Percentiles rank a stretch among this genome's conserved stretches.
Conservation (phyloP, 345 rosid species). For the Anacardium occidentale region DNA sequence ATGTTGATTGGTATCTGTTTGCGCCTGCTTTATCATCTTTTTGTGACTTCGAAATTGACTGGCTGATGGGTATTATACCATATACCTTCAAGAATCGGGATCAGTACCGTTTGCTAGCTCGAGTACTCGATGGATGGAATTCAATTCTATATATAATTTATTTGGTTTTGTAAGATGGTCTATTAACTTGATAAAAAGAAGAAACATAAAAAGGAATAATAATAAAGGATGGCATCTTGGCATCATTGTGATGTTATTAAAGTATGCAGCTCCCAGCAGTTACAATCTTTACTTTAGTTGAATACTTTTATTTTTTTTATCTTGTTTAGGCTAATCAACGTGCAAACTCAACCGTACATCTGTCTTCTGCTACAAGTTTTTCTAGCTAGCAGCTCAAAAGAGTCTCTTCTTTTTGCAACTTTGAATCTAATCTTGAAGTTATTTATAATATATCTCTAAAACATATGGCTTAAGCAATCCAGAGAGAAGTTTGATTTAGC, state of each 20-base stretch:
- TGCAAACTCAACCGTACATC: constrained; percentile 1
- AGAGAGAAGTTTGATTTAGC: constrained; percentile 2
- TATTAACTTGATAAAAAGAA: constrained; percentile 12
- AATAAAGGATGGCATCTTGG: constrained; percentile 40
- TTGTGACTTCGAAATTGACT: constrained; percentile 28
- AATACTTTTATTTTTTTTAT: neutral
- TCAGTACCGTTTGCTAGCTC: constrained; percentile 4
- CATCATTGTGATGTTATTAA: constrained; percentile 38
- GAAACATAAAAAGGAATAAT: constrained; percentile 28
- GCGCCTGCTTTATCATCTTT: constrained; percentile 6
- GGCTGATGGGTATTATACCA: constrained; percentile 34
- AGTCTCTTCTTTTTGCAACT: constrained; percentile 30
- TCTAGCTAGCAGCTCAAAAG: constrained; percentile 18
- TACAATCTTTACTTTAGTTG: constrained; percentile 16
- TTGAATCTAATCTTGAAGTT: constrained; percentile 37
- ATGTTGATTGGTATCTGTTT: too few species aligned
- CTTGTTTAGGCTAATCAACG: constrained; percentile 45
- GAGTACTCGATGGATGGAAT: constrained; percentile 23
- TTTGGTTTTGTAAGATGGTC: neutral
- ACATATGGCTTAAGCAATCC: constrained; percentile 18
- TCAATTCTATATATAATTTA: constrained; percentile 12
- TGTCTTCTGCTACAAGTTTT: constrained; percentile 38
- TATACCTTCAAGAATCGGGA: constrained; percentile 30
- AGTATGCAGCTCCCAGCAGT: constrained; percentile 18
- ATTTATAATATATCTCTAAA: constrained; percentile 4